Evolutionary conservation across 2,329 filamentous ascomycete genomes (phyloP).

Genomic region (Penicillium verrucosum): DNA sequence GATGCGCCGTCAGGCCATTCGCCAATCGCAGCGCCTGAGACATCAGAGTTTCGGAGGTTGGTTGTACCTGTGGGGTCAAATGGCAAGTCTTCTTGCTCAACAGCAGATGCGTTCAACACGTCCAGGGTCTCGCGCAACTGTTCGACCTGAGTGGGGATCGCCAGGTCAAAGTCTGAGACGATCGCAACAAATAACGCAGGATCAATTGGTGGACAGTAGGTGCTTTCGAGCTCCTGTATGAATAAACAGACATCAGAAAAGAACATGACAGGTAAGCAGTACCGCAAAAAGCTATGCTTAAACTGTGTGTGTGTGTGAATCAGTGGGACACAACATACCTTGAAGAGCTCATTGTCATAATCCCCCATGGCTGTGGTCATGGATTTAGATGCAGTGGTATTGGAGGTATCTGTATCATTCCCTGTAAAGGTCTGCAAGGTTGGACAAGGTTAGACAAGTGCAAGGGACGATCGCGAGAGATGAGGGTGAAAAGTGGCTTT

Average conservation of each 20-base stretch:
- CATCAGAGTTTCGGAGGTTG: constrained; percentile 36
- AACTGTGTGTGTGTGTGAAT: not conserved
- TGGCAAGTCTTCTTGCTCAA: constrained; percentile 62
- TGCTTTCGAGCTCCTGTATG: constrained; percentile 53
- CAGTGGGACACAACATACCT: not conserved
- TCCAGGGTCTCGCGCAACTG: constrained; percentile 60
- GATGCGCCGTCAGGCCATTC: not conserved
- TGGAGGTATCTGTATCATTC: not conserved
- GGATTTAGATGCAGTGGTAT: not conserved
- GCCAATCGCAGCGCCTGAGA: constrained; percentile 24
- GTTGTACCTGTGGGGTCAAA: constrained; percentile 76
- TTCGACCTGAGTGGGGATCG: constrained; percentile 50
- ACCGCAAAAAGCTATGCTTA: not conserved
- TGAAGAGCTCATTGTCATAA: not conserved
- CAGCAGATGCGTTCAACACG: constrained; percentile 64
- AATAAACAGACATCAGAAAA: not conserved
- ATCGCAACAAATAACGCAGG: constrained; percentile 75
- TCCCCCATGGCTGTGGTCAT: not conserved
- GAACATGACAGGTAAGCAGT: not conserved
- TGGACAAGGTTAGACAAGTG: not conserved
- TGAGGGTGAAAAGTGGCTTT: constrained; percentile 3
- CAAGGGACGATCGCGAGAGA: not conserved
- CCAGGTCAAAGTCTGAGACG: constrained; percentile 67
- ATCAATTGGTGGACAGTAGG: constrained; percentile 73
- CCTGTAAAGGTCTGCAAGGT: not conserved